These are phyloP conservation scores for Nicotiana tomentosiformis DNA, from an alignment of 257 asterid genomes.

Conservation along the genomic window DNA sequence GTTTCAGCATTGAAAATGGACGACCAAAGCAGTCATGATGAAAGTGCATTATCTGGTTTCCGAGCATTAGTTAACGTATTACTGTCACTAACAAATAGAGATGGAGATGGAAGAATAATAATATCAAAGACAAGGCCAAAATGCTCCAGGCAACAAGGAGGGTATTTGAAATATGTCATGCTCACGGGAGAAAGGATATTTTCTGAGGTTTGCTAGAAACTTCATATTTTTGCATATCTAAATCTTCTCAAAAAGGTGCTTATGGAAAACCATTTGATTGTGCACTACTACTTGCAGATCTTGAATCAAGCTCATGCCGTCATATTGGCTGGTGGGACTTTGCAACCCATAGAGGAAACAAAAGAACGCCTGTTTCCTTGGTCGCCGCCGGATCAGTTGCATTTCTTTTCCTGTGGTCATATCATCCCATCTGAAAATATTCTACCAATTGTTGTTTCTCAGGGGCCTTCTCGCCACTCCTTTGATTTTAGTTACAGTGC, in stretches of 20 bases:
- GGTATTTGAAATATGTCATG: slow-evolving; percentile 85
- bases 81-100: slow-evolving; percentile 64
- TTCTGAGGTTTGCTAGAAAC: slow-evolving; percentile 60
- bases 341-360: slow-evolving; percentile 94
- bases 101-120: slow-evolving; percentile 77
- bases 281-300: slow-evolving; percentile 36
- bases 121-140: slow-evolving; percentile 46
- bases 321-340: slow-evolving; percentile 89
- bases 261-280: not conserved
- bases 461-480: slow-evolving; percentile 75
- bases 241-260: not conserved
- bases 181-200: slow-evolving; percentile 93
- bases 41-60: slow-evolving; percentile 75
- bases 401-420: slow-evolving; percentile 87
- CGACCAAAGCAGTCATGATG: slow-evolving; percentile 37
- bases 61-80: slow-evolving; percentile 61
- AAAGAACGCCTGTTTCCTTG: slow-evolving; percentile 88
- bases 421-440: slow-evolving; percentile 79
- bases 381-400: slow-evolving; percentile 42
- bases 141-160: slow-evolving; percentile 46
- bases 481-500: slow-evolving; percentile 78
- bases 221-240: not conserved
- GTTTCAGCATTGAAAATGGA: slow-evolving; percentile 26
- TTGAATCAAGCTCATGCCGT: slow-evolving; percentile 78
- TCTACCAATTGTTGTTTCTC: slow-evolving; percentile 74